A percentile compares a stretch with the other conserved stretches of the same genome.
These are phyloP conservation scores for Dactylonectria estremocensis DNA, from an alignment of 2,329 filamentous ascomycete genomes.

Conservation along the genomic window DNA sequence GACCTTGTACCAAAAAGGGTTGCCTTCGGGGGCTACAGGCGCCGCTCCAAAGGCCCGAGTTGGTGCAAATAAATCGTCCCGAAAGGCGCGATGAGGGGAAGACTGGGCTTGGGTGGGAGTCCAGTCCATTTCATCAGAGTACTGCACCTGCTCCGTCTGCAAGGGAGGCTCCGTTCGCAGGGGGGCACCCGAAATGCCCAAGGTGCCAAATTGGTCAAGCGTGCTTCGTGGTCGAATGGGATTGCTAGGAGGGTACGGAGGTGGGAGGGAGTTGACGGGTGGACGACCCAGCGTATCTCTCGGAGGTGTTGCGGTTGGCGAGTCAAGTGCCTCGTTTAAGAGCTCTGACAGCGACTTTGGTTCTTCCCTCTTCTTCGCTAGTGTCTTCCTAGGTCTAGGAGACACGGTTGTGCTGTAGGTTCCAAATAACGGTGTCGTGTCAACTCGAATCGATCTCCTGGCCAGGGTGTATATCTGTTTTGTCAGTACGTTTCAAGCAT, in stretches of 20 bases:
- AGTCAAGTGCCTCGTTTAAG: conserved; percentile 53
- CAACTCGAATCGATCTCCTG: conserved; percentile 65
- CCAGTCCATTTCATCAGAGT: conserved; percentile 81
- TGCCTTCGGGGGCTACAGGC: conserved; percentile 60
- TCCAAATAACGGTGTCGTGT: conserved; percentile 70
- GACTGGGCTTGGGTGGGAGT: conserved; percentile 68
- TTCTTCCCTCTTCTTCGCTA: conserved; percentile 48
- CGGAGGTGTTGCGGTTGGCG: conserved; percentile 35
- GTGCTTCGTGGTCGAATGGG: conserved; percentile 32
- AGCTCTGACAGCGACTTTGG: conserved; percentile 62
- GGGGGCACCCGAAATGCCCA: conserved; percentile 38
- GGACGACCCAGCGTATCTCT: conserved; percentile 27
- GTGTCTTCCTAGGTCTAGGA: conserved; percentile 41
- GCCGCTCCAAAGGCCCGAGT: conserved; percentile 63
- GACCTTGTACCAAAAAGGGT: conserved; percentile 79
- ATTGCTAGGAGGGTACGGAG: conserved; percentile 36
- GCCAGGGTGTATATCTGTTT: conserved; percentile 62
- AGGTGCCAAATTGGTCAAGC: conserved; percentile 29
- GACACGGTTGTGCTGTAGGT: conserved; percentile 42
- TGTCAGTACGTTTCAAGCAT: conserved; percentile 39
- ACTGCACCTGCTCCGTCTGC: conserved; percentile 41
- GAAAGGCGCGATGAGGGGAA: conserved; percentile 66
- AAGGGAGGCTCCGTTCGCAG: conserved; percentile 35
- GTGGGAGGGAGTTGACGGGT: conserved; percentile 38
- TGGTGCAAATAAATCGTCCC: conserved; percentile 58